These are phyloP conservation scores for Sporormia fimetaria DNA, from an alignment of 495 filamentous ascomycete genomes.

Conservation along the genomic window DNA sequence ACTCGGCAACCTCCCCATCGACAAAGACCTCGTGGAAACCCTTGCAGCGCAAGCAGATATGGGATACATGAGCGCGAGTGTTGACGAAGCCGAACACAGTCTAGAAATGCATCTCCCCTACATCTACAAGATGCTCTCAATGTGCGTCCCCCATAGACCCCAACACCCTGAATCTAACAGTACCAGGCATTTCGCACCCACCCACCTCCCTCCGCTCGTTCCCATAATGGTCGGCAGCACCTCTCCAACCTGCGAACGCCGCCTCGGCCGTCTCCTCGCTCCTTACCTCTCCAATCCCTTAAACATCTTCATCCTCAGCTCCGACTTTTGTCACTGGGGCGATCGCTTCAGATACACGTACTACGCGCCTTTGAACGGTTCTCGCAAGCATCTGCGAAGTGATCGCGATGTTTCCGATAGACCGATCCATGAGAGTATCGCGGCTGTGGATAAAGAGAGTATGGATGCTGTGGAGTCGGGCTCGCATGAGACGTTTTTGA, in stretches of 20 bases:
- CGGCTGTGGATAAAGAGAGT: conserved; percentile 61
- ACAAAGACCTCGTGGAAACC: conserved; percentile 50
- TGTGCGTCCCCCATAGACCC: conserved; percentile 33
- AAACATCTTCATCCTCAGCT: conserved; percentile 77
- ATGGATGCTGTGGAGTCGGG: conserved; percentile 77
- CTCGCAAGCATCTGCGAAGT: conserved; percentile 24
- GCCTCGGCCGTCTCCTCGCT: conserved; percentile 60
- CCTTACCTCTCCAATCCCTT: conserved; percentile 65
- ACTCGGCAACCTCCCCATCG: conserved; percentile 67
- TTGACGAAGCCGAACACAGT: conserved; percentile 85
- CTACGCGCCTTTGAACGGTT: conserved; percentile 45
- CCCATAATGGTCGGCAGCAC: conserved; percentile 86
- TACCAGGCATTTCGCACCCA: conserved; percentile 26
- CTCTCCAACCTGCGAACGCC: conserved; percentile 49
- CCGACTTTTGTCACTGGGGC: conserved; percentile 98
- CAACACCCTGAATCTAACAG: conserved; percentile 1
- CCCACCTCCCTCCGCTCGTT: conserved; percentile 59
- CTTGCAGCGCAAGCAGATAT: conserved; percentile 56
- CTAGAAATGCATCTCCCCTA: conserved; percentile 96
- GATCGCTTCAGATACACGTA: conserved; percentile 74
- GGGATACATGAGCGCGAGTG: conserved; percentile 53
- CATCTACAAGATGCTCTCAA: conserved; percentile 69
- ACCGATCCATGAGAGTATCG: conserved; percentile 77
- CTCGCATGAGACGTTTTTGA: conserved; percentile 53
- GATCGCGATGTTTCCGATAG: conserved; percentile 36